These are phyloP conservation scores for Metarhizium humberi DNA, from an alignment of 2,329 filamentous ascomycete genomes.

Conservation along the genomic window DNA sequence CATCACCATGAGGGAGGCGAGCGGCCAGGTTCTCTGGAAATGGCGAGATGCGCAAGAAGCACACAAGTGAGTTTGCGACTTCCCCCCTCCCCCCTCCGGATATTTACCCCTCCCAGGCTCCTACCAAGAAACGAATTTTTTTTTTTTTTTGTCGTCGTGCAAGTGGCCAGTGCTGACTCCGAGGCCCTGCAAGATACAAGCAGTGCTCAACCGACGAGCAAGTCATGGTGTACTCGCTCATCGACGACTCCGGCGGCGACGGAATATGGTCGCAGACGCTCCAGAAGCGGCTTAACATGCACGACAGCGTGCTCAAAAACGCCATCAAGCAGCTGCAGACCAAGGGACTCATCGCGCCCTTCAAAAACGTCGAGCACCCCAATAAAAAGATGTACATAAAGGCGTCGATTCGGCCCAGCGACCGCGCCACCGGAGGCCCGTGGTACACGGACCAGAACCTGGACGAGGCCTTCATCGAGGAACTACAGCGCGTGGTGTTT, in stretches of 20 bases:
- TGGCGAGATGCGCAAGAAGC: constrained; percentile 51
- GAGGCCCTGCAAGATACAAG: constrained; percentile 37
- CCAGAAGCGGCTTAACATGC: constrained; percentile 69
- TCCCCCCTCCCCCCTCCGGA: neutral
- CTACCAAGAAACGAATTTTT: too few relatives aligned
- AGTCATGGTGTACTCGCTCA: constrained; percentile 76
- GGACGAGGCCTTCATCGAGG: constrained; percentile 79
- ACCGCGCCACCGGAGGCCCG: constrained; percentile 84
- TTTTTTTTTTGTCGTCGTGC: too few relatives aligned
- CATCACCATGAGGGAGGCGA: constrained; percentile 31
- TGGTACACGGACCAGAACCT: constrained; percentile 92
- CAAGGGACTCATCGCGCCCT: constrained; percentile 74
- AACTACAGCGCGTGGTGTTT: constrained; percentile 63
- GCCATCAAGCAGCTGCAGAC: constrained; percentile 75
- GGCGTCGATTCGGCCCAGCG: constrained; percentile 70
- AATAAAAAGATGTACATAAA: constrained; percentile 96
- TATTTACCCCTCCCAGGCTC: too few relatives aligned
- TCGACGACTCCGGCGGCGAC: constrained; percentile 75
- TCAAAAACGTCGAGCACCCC: constrained; percentile 86
- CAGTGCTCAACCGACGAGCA: constrained; percentile 61
- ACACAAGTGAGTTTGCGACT: constrained; percentile 39
- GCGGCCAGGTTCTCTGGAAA: constrained; percentile 40
- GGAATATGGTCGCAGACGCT: constrained; percentile 90
- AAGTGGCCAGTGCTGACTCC: too few relatives aligned
- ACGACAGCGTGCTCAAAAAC: constrained; percentile 73